Conservation (phyloP, 2,329 filamentous ascomycete genomes). For the Plenodomus lindquistii region DNA sequence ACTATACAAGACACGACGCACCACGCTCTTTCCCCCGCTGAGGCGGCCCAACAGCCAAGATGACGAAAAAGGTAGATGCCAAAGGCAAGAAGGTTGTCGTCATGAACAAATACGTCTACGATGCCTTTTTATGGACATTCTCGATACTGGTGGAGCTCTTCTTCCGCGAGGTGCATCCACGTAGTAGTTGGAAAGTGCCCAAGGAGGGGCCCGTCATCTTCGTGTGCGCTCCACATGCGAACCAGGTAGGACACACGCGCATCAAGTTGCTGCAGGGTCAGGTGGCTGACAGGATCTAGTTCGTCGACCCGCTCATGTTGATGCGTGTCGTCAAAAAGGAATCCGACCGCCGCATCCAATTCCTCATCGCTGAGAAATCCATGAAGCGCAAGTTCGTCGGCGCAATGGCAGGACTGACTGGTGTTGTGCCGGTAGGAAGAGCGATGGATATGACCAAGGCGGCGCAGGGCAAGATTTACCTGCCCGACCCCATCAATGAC, state of each 20-base stretch:
- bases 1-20: background rate
- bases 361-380: conserved; percentile 93
- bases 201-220: conserved; percentile 87
- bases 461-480: conserved; percentile 78
- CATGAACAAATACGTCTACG: conserved; percentile 76
- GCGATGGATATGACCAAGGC: conserved; percentile 87
- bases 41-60: conserved; percentile 7
- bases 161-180: conserved; percentile 95
- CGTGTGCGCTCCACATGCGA: conserved; percentile 94
- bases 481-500: conserved; percentile 84
- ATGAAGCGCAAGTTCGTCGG: conserved; percentile 90
- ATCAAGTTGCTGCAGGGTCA: background rate
- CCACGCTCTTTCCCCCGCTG: background rate
- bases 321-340: conserved; percentile 89
- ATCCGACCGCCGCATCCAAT: conserved; percentile 84
- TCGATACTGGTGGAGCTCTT: conserved; percentile 91
- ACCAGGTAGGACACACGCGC: conserved; percentile 48
- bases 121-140: conserved; percentile 75
- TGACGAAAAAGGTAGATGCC: conserved; percentile 17
- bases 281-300: conserved; percentile 56
- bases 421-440: conserved; percentile 89
- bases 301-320: conserved; percentile 91
- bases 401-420: conserved; percentile 79
- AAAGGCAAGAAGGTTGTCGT: conserved; percentile 46
- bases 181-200: conserved; percentile 93